These are phyloP conservation scores for Pelagomonas calceolata DNA, from an alignment of 108 stramenopile genomes.

Conservation along the genomic window DNA sequence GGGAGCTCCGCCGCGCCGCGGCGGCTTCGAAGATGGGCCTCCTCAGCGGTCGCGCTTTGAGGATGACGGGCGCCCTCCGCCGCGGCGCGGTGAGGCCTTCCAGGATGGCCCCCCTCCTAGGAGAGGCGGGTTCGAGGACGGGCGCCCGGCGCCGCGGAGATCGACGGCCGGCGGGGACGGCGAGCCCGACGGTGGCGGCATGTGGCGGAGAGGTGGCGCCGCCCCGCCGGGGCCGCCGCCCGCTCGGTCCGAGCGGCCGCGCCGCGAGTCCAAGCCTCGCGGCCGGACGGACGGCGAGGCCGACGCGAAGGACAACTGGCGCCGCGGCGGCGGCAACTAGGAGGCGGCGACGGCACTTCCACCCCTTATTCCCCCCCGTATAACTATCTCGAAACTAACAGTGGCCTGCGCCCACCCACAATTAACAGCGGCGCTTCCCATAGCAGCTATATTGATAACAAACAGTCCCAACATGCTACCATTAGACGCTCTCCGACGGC, in stretches of 20 bases:
- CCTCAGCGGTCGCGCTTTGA: too few relatives aligned
- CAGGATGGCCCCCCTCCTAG: background rate
- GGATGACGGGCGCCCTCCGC: too few relatives aligned
- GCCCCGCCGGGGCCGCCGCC: background rate
- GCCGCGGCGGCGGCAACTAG: background rate
- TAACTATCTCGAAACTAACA: too few relatives aligned
- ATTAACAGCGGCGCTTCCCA: too few relatives aligned
- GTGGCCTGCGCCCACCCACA: too few relatives aligned
- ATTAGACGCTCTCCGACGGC: too few relatives aligned
- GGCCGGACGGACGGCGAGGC: background rate
- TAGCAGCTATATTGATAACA: too few relatives aligned
- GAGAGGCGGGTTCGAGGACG: background rate
- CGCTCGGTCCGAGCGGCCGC: background rate
- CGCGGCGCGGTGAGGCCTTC: background rate
- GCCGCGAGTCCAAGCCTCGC: background rate
- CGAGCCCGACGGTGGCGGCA: background rate
- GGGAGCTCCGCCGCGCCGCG: too few relatives aligned
- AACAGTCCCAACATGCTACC: too few relatives aligned
- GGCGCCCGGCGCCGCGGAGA: background rate
- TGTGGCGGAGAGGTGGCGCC: background rate
- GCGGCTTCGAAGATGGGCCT: too few relatives aligned
- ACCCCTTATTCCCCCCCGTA: background rate
- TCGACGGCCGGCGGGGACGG: too few relatives aligned
- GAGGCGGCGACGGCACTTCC: background rate
- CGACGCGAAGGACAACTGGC: background rate